Conservation (phyloP, 306 rosid genomes). For the Pachyrhizus erosus region DNA sequence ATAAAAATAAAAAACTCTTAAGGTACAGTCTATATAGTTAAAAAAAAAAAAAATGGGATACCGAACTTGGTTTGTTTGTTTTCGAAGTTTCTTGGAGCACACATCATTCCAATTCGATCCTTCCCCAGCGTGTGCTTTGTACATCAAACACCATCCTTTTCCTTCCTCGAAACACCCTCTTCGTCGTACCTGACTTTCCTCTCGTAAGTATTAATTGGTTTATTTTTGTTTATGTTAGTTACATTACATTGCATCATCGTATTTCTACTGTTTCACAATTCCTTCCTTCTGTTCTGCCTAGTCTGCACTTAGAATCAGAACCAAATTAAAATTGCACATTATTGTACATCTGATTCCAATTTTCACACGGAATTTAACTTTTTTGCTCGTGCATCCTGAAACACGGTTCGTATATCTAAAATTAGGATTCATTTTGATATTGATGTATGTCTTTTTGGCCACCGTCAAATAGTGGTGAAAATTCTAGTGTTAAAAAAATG, state of each 20-base stretch:
- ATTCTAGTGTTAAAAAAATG: neutral
- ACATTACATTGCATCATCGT: neutral
- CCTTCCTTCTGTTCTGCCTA: neutral
- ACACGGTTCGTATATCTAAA: conserved; percentile 15
- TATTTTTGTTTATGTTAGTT: neutral
- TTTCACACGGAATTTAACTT: neutral
- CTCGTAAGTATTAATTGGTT: neutral
- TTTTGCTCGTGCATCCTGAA: neutral
- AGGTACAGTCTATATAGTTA: neutral
- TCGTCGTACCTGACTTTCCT: conserved; percentile 2
- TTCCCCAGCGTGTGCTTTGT: conserved; percentile 16
- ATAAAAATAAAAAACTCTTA: too few relatives aligned
- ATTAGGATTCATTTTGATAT: neutral
- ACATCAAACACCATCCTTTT: neutral
- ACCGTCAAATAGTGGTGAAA: neutral
- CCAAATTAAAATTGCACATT: neutral
- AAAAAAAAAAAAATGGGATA: conserved; percentile 15
- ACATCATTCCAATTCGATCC: conserved; percentile 50
- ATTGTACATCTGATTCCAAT: neutral
- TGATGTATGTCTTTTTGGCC: neutral
- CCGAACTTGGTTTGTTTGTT: conserved; percentile 22
- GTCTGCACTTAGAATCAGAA: neutral
- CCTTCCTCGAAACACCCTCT: neutral
- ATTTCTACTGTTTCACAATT: conserved; percentile 12
- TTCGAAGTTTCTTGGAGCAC: conserved; percentile 50